A percentile compares a stretch with the other conserved stretches of the same genome.
These are phyloP conservation scores for Tulasnella sp. DNA, from an alignment of 768 basidiomycete species.

Conservation along the genomic window DNA sequence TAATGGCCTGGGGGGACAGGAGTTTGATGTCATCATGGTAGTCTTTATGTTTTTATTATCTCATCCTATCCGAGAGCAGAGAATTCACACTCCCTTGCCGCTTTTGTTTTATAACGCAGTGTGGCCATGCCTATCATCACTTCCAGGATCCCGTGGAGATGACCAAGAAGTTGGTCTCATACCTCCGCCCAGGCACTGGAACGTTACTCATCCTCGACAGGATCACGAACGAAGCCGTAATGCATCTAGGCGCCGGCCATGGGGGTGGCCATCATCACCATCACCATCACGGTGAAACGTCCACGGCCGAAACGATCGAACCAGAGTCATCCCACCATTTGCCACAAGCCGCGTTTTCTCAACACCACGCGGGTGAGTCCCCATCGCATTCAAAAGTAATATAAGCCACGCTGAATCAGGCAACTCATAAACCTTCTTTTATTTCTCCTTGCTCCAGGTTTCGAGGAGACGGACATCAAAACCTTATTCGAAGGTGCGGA, in stretches of 20 bases:
- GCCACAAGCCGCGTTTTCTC: neutral
- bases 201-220: slow-evolving; percentile 49
- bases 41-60: no score
- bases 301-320: slow-evolving; percentile 5
- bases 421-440: neutral
- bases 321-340: neutral
- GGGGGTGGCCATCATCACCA: slow-evolving; percentile 27
- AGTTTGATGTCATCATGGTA: slow-evolving; percentile 64
- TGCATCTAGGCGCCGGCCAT: neutral
- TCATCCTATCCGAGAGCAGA: neutral
- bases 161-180: slow-evolving; percentile 42
- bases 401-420: neutral
- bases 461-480: slow-evolving; percentile 39
- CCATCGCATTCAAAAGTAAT: slow-evolving; percentile 38
- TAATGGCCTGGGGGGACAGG: slow-evolving; percentile 38
- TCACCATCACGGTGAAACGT: neutral
- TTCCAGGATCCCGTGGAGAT: slow-evolving; percentile 38
- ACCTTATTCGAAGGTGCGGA: slow-evolving; percentile 43
- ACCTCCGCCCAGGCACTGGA: slow-evolving; percentile 49
- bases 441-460: no score
- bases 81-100: neutral
- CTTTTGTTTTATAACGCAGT: slow-evolving; percentile 33
- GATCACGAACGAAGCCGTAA: slow-evolving; percentile 18
- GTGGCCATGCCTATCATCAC: slow-evolving; percentile 54
- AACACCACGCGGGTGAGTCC: neutral